A percentile compares a stretch with the other conserved stretches of the same genome.
Conservation (phyloP, 1,284 basidiomycete species). For the Schizophyllum amplum region DNA sequence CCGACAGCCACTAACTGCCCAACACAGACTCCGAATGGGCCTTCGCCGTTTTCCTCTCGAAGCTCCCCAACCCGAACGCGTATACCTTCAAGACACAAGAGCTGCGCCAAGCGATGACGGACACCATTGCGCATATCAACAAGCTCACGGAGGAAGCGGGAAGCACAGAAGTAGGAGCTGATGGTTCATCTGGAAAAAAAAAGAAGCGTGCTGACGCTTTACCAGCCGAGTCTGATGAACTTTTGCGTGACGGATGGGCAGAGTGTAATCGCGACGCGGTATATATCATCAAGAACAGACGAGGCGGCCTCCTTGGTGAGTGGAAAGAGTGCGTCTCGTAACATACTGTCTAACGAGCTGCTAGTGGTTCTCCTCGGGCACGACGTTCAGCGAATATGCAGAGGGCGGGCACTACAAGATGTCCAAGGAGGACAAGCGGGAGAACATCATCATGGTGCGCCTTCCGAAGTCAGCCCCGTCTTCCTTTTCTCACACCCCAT, state of each 20-base stretch:
- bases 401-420: constrained; percentile 88
- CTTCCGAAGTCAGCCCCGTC: neutral
- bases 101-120: constrained; percentile 76
- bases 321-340: constrained; percentile 8
- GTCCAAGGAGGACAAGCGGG: constrained; percentile 94
- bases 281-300: constrained; percentile 86
- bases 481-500: no score
- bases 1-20: constrained; percentile 1
- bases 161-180: constrained; percentile 53
- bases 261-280: constrained; percentile 89
- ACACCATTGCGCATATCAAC: constrained; percentile 79
- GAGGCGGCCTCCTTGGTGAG: constrained; percentile 86
- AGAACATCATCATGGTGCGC: constrained; percentile 83
- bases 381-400: constrained; percentile 87
- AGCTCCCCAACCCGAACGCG: constrained; percentile 80
- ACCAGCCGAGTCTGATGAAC: constrained; percentile 86
- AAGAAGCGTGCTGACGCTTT: constrained; percentile 1
- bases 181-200: neutral
- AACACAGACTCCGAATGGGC: constrained; percentile 89
- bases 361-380: constrained; percentile 95
- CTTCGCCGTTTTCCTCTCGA: constrained; percentile 81
- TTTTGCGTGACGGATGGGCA: constrained; percentile 95
- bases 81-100: constrained; percentile 54
- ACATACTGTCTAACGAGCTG: no score
- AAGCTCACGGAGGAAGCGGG: constrained; percentile 64